phyloP scores from a whole-genome alignment of 2,329 filamentous ascomycete species.

The Epichloe aotearoae region DNA sequence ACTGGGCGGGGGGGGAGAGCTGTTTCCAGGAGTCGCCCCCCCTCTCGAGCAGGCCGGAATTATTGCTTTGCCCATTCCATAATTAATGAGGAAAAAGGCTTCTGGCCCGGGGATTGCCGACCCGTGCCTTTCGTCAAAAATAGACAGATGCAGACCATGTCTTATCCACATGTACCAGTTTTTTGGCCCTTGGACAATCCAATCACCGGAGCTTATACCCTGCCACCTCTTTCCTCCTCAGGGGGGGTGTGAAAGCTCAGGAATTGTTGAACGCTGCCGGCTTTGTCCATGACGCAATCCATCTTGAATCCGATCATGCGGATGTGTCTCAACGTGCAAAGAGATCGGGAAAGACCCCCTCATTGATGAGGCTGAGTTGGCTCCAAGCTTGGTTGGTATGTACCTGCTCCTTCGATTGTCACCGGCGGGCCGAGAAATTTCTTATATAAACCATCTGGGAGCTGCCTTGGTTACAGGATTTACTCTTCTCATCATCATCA shows the following conservation, averaged over 20 bases:
- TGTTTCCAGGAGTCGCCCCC: no score
- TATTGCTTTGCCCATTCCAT: neutral
- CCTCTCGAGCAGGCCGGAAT: no score
- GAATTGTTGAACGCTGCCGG: neutral
- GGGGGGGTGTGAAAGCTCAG: neutral
- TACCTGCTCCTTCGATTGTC: neutral
- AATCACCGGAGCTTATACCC: conserved; percentile 3
- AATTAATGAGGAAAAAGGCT: neutral
- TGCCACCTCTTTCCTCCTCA: neutral
- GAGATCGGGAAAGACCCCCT: no score
- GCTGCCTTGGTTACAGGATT: neutral
- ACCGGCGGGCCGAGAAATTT: neutral
- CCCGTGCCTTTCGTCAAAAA: neutral
- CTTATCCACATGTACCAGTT: neutral
- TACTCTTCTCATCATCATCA: neutral
- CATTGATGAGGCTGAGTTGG: neutral
- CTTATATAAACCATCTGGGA: conserved; percentile 1
- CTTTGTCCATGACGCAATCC: conserved; percentile 2
- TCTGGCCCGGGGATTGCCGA: neutral
- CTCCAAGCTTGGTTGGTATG: neutral
- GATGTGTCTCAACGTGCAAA: no score
- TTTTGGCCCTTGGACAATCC: neutral
- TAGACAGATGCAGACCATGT: neutral
- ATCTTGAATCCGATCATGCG: neutral
- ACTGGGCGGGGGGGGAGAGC: neutral